Evolutionary conservation across 2,329 filamentous ascomycete species (phyloP).

Genomic region (Fusarium sp.): DNA sequence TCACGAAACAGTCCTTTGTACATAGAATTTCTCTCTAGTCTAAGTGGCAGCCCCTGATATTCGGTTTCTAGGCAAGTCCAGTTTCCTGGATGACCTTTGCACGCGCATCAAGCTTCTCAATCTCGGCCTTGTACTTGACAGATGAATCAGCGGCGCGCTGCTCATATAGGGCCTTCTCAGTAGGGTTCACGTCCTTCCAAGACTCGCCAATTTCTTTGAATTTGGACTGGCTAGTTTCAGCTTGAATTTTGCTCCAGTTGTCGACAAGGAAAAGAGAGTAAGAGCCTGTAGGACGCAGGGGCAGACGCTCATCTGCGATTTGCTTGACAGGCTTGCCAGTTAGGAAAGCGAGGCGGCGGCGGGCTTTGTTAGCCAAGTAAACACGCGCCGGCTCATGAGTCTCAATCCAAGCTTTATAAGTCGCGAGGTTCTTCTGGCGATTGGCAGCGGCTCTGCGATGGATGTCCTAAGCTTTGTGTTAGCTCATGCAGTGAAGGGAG

Average conservation of each 20-base stretch:
- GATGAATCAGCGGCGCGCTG: slow-evolving; percentile 40
- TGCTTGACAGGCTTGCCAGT: slow-evolving; percentile 46
- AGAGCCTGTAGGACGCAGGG: slow-evolving; percentile 49
- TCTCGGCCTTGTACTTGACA: slow-evolving; percentile 29
- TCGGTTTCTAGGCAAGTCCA: slow-evolving; percentile 25
- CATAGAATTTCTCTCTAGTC: neutral
- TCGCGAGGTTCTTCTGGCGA: slow-evolving; percentile 50
- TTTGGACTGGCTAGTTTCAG: neutral
- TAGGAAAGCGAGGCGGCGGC: slow-evolving; percentile 47
- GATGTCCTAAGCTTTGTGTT: slow-evolving; percentile 42
- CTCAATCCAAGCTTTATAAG: slow-evolving; percentile 60
- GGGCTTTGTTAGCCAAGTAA: slow-evolving; percentile 58
- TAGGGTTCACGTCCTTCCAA: slow-evolving; percentile 55
- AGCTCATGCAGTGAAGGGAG: neutral
- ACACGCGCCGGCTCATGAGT: slow-evolving; percentile 53
- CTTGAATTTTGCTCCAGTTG: slow-evolving; percentile 46
- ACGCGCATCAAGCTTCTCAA: slow-evolving; percentile 40
- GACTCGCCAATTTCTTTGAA: slow-evolving; percentile 43
- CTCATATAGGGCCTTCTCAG: slow-evolving; percentile 54
- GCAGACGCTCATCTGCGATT: slow-evolving; percentile 60
- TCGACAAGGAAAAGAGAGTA: slow-evolving; percentile 53
- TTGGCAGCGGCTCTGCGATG: slow-evolving; percentile 50
- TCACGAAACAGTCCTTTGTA: neutral
- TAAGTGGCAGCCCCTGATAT: neutral
- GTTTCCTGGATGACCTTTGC: slow-evolving; percentile 45